Conservation (phyloP, 73 alveolate species). For the Paramecium biaurelia region DNA sequence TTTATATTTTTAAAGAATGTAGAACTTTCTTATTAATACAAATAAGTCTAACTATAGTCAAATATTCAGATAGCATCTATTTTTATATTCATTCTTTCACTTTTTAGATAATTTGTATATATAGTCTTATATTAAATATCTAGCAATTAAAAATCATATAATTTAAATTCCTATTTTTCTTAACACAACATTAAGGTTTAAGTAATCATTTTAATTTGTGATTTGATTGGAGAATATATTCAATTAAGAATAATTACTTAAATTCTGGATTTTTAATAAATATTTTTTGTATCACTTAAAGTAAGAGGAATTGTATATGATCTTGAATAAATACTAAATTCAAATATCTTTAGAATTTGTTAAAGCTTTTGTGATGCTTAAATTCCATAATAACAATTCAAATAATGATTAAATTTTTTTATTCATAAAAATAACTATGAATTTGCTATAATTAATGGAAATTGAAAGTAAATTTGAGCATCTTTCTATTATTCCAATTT, state of each 20-base stretch:
- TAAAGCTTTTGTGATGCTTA: no score
- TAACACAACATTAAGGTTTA: not conserved
- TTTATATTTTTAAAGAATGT: not conserved
- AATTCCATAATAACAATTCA: no score
- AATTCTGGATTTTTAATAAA: not conserved
- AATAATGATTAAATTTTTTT: not conserved
- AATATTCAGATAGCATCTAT: not conserved
- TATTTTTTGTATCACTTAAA: no score
- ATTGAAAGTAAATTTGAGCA: not conserved
- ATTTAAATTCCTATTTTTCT: not conserved
- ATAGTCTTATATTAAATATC: not conserved
- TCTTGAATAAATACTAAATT: not conserved
- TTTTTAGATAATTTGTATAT: not conserved
- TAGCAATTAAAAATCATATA: not conserved
- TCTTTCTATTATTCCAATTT: not conserved
- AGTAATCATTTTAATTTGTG: not conserved
- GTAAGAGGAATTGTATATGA: not conserved
- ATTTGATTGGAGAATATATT: no score
- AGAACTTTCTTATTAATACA: not conserved
- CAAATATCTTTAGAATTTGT: not conserved
- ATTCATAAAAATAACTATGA: not conserved
- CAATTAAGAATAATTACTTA: no score
- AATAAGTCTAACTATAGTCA: not conserved
- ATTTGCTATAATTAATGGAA: not conserved
- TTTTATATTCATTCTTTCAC: not conserved